phyloP scores from a whole-genome alignment of 768 basidiomycete species.

The Fomitopsis serialis region DNA sequence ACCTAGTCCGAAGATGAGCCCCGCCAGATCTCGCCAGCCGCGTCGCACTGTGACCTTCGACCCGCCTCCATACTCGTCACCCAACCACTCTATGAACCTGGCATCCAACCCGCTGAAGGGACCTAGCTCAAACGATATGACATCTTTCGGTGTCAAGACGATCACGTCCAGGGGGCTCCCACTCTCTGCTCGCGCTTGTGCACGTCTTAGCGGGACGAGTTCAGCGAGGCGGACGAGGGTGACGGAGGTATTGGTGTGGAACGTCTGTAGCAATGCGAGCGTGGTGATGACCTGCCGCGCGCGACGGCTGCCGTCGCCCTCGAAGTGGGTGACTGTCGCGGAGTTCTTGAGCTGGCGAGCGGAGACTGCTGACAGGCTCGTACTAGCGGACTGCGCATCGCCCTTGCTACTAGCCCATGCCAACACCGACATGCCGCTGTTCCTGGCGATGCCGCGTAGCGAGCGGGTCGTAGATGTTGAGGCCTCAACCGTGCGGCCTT shows the following conservation, averaged over 20 bases:
- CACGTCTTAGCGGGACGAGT: conserved; percentile 55
- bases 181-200: conserved; percentile 42
- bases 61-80: conserved; percentile 54
- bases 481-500: conserved; percentile 37
- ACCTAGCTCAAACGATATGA: conserved; percentile 66
- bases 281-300: conserved; percentile 40
- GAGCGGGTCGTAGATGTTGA: conserved; percentile 16
- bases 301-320: conserved; percentile 6
- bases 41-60: conserved; percentile 33
- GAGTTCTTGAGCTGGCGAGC: not conserved
- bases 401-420: conserved; percentile 10
- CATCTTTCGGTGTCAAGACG: conserved; percentile 56
- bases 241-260: conserved; percentile 36
- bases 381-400: conserved; percentile 9
- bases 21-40: conserved; percentile 43
- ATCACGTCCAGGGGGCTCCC: conserved; percentile 19
- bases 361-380: conserved; percentile 6
- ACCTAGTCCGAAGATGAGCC: conserved; percentile 38
- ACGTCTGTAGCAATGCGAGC: conserved; percentile 59
- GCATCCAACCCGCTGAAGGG: conserved; percentile 67
- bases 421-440: conserved; percentile 29
- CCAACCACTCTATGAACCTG: conserved; percentile 76
- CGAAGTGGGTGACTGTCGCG: not conserved
- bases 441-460: conserved; percentile 11
- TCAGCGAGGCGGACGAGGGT: conserved; percentile 27